A percentile compares a stretch with the other conserved stretches of the same genome.
Evolutionary conservation across 345 rosid genomes (phyloP).

Genomic region (Eucalyptus lansdowneana): DNA sequence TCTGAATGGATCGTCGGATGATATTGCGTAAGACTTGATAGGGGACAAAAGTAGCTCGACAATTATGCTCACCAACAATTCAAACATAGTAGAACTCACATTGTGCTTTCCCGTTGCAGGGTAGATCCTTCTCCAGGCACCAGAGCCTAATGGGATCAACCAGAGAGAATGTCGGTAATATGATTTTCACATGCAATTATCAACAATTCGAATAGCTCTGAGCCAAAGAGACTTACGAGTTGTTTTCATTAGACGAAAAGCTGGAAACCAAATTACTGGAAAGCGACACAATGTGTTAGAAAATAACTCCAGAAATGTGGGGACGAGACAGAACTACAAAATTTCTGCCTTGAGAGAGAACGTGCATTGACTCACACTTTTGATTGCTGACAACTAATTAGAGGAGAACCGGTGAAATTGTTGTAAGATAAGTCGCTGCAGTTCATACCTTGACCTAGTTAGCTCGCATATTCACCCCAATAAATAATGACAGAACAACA

Average conservation of each 20-base stretch:
- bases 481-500: neutral
- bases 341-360: neutral
- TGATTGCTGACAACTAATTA: conserved; percentile 20
- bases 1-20: conserved; percentile 10
- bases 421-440: conserved; percentile 83
- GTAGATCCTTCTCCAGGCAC: conserved; percentile 66
- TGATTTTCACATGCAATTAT: neutral
- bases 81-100: conserved; percentile 18
- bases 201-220: neutral
- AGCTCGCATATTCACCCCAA: neutral
- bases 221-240: conserved; percentile 33
- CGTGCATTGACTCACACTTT: conserved; percentile 26
- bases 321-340: neutral
- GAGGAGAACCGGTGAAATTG: conserved; percentile 48
- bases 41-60: neutral
- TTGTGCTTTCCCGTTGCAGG: conserved; percentile 28
- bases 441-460: neutral
- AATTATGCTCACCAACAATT: neutral
- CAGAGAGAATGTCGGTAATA: neutral
- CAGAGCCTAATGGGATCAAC: conserved; percentile 18
- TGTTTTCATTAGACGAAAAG: conserved; percentile 13
- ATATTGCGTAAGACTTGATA: neutral
- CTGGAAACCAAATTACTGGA: conserved; percentile 70
- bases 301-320: neutral
- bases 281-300: neutral